Evolutionary conservation across 2,329 filamentous ascomycete genomes (phyloP).

Genomic region (Pezicula carpinea): DNA sequence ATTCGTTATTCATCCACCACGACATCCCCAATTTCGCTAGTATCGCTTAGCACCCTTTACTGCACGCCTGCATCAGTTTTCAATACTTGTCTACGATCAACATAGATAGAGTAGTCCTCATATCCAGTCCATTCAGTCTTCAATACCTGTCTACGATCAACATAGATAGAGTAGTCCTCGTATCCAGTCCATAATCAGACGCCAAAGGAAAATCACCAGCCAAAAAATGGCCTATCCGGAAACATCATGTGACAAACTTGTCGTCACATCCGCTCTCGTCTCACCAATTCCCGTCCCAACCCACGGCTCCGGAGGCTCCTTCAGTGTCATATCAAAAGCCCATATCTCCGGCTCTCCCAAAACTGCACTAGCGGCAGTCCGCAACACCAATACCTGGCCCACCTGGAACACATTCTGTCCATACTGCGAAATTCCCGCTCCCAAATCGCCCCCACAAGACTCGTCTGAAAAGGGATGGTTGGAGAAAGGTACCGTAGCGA

Average conservation of each 20-base stretch:
- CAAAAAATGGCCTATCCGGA: neutral
- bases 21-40: too few species aligned
- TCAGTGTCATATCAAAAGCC: slow-evolving; percentile 15
- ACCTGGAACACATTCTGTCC: slow-evolving; percentile 53
- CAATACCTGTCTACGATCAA: too few species aligned
- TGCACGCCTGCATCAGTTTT: too few species aligned
- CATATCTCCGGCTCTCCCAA: slow-evolving; percentile 12
- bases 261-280: slow-evolving; percentile 10
- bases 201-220: neutral
- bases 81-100: too few species aligned
- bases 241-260: neutral
- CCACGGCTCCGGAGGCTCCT: slow-evolving; percentile 15
- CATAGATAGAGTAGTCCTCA: too few species aligned
- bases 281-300: slow-evolving; percentile 18
- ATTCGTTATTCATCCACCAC: too few species aligned
- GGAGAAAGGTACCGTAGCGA: slow-evolving; percentile 7
- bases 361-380: slow-evolving; percentile 13
- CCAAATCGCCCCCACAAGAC: slow-evolving; percentile 32
- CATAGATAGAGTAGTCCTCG: too few species aligned
- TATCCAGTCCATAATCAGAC: neutral
- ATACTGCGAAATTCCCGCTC: slow-evolving; percentile 49
- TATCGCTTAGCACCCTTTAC: too few species aligned
- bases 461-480: slow-evolving; percentile 13
- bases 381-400: slow-evolving; percentile 17
- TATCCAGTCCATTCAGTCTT: too few species aligned